Base-by-base conservation (phyloP, 306 rosid genomes). In the Senna tora region DNA sequence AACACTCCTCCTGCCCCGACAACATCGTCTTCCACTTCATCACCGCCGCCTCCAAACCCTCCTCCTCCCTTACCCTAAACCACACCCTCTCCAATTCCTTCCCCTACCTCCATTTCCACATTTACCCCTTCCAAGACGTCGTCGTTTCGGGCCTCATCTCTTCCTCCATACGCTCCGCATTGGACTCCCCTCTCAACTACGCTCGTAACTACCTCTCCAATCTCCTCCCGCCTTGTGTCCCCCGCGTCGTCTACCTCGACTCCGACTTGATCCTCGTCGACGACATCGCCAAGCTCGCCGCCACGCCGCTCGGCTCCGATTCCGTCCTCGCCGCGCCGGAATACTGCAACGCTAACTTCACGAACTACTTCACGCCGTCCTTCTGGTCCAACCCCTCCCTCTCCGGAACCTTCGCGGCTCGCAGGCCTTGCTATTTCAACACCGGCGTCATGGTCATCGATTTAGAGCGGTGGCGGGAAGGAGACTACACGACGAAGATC, bases 391-490 rank as follows among this genome's bases (percentile, higher is more conserved):
- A 87, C 49, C 97, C 97, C 0, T 77, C 91, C 0, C 91, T 93
- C 2, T 87, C 96, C 0, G 42, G 83, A 0, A 75, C 87, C 0
- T 91, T 93, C 73, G 84, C 84, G 2, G 84, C 85, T 5, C 87
- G 98, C 1, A 58, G 30, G 9, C 87, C 97, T 0, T 93, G 98
- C 30, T 93, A 93, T 78, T 93, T 93, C 71, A 93, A 91, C 81
- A 93, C 98, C 11, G 98, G 98, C 0, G 98, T 93, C 3, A 93
- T 93, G 98, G 98, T 93, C 17, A 87, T 93, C 45, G 89, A 93
- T 28, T 79, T 93, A 19, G 67, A n/a, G 45, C 79, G 85, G 12
- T 93, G 98, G 98, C 84, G 98, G 9, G 71, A 13, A 1, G 97
- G 92, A 4, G 89, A 80, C 28, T 93, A 87, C 79, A 90, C 94